Base-by-base conservation (phyloP, 179 eudicot genomes). In the Silene coronaria region DNA sequence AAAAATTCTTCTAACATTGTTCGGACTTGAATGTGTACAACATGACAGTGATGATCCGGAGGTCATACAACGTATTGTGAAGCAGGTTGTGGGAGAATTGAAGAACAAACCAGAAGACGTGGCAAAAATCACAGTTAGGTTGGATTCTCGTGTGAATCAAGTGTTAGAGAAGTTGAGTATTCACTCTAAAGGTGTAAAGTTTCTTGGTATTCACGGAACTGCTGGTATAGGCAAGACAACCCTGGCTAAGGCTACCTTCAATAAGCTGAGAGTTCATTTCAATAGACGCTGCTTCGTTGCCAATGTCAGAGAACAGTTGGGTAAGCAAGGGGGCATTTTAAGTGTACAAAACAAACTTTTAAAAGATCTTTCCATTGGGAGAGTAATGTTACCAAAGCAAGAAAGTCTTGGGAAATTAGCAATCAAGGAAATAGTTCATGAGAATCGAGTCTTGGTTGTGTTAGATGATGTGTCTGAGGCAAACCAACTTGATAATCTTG, bases 181-280 rank as follows among this genome's bases (percentile, higher is more conserved):
- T 62, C 78, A 62, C 19, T 69, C 78, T 24, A 51, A 8, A 17
- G 86, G 66, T 42, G 72, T 85, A 22, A 68, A 62, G 26, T 78
- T 82, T 78, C 72, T 90, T 48, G 86, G 87, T 68, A 45, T 90
- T 32, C 85, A 81, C 27, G 94, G 94, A n/a, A 77, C 81, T 46
- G 89, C 90, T 13, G 94, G 94, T 48, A 80, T 90, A 77, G 94
- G 94, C 48, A 90, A 90, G 84, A 90, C 94, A 57, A 90, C 94
- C 75, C 75, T 90, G 61, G 90, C 90, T 27, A 90, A 86, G 79
- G 88, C 91, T 16, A 79, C 80, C 26, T 88, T 75, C 70, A 90
- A 85, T 81, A 84, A 83, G 79, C 86, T 90, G 17, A 72, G 77
- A 11, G 71, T 32, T 61, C 60, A 64, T 46, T 90, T 88, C 68